Evolutionary conservation across 345 rosid species (phyloP).

Genomic region (Brassica cretica): DNA sequence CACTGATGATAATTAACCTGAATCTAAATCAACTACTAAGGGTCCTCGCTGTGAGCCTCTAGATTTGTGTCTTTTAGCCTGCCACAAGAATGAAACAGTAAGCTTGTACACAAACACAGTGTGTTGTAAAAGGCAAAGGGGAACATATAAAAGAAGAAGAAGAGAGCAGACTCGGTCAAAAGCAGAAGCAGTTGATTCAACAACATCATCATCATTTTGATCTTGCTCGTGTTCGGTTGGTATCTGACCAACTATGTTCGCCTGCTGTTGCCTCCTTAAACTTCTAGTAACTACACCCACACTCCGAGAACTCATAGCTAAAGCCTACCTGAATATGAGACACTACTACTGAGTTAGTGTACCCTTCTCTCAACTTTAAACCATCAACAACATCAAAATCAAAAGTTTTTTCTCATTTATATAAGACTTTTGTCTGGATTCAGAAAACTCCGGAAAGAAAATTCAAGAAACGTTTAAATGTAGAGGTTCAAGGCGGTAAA

Average conservation of each 20-base stretch:
- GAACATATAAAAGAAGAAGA: neutral
- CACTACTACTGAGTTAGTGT: neutral
- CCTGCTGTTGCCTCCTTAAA: neutral
- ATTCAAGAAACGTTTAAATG: neutral
- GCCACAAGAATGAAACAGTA: slow-evolving; percentile 24
- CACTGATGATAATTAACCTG: slow-evolving; percentile 48
- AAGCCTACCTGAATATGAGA: neutral
- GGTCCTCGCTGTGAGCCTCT: slow-evolving; percentile 46
- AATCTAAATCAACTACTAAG: slow-evolving; percentile 60
- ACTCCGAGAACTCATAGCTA: neutral
- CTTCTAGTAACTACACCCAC: neutral
- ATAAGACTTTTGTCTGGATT: neutral
- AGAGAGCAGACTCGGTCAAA: slow-evolving; percentile 62
- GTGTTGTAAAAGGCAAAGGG: neutral
- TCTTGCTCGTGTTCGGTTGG: neutral
- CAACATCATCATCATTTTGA: slow-evolving; percentile 86
- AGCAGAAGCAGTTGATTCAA: slow-evolving; percentile 71
- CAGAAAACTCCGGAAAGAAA: neutral
- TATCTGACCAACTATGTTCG: neutral
- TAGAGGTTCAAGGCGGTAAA: neutral
- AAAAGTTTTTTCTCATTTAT: neutral
- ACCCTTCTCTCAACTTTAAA: neutral
- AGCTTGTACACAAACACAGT: slow-evolving; percentile 11
- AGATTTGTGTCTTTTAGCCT: slow-evolving; percentile 75
- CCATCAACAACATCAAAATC: neutral